phyloP scores from a whole-genome alignment of 78 protist genomes.

The slime mould (Dictyostelium discoideum) region DNA sequence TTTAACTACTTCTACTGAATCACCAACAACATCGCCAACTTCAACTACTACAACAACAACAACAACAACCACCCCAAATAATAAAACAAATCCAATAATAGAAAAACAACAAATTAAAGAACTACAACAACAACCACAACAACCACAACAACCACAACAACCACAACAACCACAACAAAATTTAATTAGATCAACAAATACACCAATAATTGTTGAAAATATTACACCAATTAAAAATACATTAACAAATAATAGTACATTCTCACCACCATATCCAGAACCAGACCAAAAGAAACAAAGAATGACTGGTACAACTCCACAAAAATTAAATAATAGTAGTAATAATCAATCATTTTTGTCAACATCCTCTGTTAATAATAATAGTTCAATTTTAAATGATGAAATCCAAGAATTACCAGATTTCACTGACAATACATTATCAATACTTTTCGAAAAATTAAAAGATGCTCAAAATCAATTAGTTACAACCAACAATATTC shows the following conservation, averaged over 20 bases:
- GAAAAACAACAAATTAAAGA: background rate
- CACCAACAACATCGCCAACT: background rate
- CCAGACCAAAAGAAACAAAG: slow-evolving; percentile 53
- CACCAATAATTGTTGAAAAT: background rate
- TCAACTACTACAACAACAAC: background rate
- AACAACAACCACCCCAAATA: background rate
- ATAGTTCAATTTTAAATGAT: background rate
- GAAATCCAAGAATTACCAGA: slow-evolving; percentile 36
- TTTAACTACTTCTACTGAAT: background rate
- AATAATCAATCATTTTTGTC: background rate
- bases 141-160: background rate
- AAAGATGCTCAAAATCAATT: slow-evolving; percentile 13
- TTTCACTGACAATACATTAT: slow-evolving; percentile 24
- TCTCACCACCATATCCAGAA: slow-evolving; percentile 50
- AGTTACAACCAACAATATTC: background rate
- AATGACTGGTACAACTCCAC: background rate
- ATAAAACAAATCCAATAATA: background rate
- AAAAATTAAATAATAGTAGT: background rate
- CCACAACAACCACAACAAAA: background rate
- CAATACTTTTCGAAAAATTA: slow-evolving; percentile 18
- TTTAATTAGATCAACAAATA: background rate
- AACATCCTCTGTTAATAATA: background rate
- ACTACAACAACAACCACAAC: background rate
- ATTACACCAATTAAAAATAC: background rate
- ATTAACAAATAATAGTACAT: background rate